Evolutionary conservation across 352 stramenopile genomes (phyloP).

Genomic region (Phytophthora citrophthora): DNA sequence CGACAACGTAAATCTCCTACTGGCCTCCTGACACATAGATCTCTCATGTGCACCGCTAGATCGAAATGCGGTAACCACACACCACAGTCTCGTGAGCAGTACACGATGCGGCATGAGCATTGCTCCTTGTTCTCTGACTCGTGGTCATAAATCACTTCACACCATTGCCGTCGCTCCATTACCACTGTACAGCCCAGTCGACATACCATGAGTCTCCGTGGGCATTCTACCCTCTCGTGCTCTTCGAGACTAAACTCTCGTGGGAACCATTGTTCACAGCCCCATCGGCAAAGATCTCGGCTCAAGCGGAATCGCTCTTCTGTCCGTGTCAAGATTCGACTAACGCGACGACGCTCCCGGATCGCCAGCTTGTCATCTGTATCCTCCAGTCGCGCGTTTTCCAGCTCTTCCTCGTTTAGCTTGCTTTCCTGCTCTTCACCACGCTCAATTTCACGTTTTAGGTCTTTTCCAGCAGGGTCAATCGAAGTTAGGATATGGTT

Average conservation of each 20-base stretch:
- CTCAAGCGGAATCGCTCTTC: conserved; percentile 43
- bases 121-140: conserved; percentile 48
- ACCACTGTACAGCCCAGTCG: conserved; percentile 66
- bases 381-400: conserved; percentile 62
- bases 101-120: conserved; percentile 59
- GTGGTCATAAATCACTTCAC: conserved; percentile 57
- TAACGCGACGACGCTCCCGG: conserved; percentile 62
- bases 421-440: conserved; percentile 38
- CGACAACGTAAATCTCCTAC: conserved; percentile 66
- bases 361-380: conserved; percentile 36
- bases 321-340: conserved; percentile 53
- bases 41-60: conserved; percentile 58
- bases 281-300: conserved; percentile 60
- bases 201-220: conserved; percentile 66
- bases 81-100: conserved; percentile 70
- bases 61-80: conserved; percentile 62
- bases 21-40: conserved; percentile 64
- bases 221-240: conserved; percentile 68
- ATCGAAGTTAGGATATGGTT: conserved; percentile 52
- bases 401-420: conserved; percentile 58
- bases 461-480: conserved; percentile 33
- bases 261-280: conserved; percentile 62
- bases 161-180: conserved; percentile 56
- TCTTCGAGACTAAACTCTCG: conserved; percentile 44
- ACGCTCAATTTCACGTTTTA: conserved; percentile 52